Percentiles rank a stretch among this genome's conserved stretches.
Conservation (phyloP, 305 asterid genomes). For the Fraxinus baroniana region DNA sequence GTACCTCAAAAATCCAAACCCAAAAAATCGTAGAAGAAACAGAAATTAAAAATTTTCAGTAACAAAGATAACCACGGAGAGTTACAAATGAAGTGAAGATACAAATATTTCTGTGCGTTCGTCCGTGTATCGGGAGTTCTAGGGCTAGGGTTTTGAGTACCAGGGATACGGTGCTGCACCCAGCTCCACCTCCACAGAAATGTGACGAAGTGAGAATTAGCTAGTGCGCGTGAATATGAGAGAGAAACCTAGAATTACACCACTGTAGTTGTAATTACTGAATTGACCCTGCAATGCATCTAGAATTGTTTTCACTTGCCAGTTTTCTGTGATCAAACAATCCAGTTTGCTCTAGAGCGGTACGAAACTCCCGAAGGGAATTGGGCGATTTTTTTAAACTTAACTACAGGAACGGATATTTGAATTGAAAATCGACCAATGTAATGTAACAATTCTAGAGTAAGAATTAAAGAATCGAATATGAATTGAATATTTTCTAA, state of each 20-base stretch:
- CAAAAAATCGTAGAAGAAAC: neutral
- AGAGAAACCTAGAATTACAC: conserved; percentile 27
- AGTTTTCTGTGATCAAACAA: neutral
- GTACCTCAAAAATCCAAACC: conserved; percentile 14
- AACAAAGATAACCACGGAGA: conserved; percentile 8
- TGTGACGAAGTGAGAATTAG: conserved; percentile 4
- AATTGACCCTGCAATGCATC: neutral
- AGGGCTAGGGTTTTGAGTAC: conserved; percentile 30
- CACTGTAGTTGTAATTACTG: neutral
- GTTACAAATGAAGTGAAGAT: neutral
- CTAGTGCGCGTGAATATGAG: neutral
- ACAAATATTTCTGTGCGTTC: neutral
- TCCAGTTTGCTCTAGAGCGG: too few species aligned
- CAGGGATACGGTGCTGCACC: conserved; percentile 34
- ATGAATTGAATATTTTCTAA: too few species aligned
- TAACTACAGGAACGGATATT: too few species aligned
- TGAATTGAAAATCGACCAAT: too few species aligned
- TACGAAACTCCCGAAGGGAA: too few species aligned
- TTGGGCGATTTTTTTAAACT: too few species aligned
- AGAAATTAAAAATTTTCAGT: neutral
- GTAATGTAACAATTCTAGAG: too few species aligned
- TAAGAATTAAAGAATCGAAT: too few species aligned
- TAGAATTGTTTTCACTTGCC: neutral
- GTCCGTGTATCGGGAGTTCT: neutral
- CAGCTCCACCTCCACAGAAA: conserved; percentile 43